These are phyloP conservation scores for Coemansia aciculifera DNA, from an alignment of 192 early-diverging fungal species.

Conservation along the genomic window DNA sequence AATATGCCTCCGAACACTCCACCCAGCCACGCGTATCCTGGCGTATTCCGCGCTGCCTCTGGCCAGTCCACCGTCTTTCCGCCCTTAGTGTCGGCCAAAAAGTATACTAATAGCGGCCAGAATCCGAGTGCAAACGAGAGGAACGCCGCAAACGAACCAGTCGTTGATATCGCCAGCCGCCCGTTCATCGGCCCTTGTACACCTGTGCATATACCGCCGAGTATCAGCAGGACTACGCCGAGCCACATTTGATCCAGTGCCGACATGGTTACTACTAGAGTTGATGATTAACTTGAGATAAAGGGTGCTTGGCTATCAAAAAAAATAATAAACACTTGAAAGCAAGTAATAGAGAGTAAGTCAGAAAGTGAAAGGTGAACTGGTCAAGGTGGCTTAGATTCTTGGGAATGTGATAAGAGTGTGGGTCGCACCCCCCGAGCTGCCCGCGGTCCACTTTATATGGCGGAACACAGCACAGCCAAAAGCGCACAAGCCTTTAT, in stretches of 20 bases:
- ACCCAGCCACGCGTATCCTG: slow-evolving; percentile 51
- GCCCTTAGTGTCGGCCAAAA: slow-evolving; percentile 48
- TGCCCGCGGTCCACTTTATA: neutral
- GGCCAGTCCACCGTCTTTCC: slow-evolving; percentile 50
- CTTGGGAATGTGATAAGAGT: neutral
- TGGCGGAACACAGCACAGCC: neutral
- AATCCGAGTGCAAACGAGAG: slow-evolving; percentile 51
- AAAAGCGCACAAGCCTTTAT: neutral
- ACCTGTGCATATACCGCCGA: slow-evolving; percentile 50
- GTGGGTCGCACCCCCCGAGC: neutral
- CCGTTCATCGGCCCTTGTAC: slow-evolving; percentile 55
- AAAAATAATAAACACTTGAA: neutral
- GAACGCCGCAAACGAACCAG: slow-evolving; percentile 50
- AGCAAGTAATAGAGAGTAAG: neutral
- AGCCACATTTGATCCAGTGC: slow-evolving; percentile 40
- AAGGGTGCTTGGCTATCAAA: neutral
- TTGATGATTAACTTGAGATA: neutral
- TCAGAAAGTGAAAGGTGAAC: neutral
- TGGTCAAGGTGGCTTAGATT: neutral
- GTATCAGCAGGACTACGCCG: slow-evolving; percentile 50
- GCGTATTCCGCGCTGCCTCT: slow-evolving; percentile 19
- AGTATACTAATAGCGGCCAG: slow-evolving; percentile 56
- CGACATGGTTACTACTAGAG: neutral
- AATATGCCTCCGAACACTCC: slow-evolving; percentile 53
- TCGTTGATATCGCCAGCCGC: slow-evolving; percentile 43